Evolutionary conservation across 805 yeast species (phyloP).

Genomic region (Zygosaccharomyces bisporus): DNA sequence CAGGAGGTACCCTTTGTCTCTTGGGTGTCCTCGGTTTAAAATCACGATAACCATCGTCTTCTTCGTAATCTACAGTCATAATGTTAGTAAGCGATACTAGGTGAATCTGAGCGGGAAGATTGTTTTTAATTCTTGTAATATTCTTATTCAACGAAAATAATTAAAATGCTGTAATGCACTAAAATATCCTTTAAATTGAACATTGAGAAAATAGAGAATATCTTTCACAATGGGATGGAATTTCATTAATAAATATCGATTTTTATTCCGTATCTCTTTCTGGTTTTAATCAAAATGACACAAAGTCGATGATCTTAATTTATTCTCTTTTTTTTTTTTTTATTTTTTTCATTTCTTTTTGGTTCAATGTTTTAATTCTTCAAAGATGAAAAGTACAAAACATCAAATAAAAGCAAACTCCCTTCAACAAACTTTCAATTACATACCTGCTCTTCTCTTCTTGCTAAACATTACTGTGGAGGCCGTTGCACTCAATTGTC

Average conservation of each 20-base stretch:
- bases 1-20: constrained; percentile 43
- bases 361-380: neutral
- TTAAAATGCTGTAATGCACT: neutral
- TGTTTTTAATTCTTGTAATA: neutral
- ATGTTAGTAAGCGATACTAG: constrained; percentile 15
- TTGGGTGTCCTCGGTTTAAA: constrained; percentile 33
- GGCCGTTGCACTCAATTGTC: constrained; percentile 20
- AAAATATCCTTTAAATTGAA: neutral
- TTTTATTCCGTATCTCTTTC: neutral
- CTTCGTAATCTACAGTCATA: constrained; percentile 28
- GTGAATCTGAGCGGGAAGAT: neutral
- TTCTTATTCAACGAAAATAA: neutral
- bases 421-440: neutral
- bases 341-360: neutral
- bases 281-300: neutral
- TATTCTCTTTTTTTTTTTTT: no score
- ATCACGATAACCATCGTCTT: constrained; percentile 33
- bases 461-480: constrained; percentile 11
- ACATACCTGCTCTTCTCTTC: constrained; percentile 23
- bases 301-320: neutral
- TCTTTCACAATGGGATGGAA: neutral
- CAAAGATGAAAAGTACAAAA: neutral
- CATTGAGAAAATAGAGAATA: no score
- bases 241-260: neutral
- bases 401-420: neutral